Percentiles rank a stretch among this genome's conserved stretches.
Conservation (phyloP, 2,329 filamentous ascomycete species). For the Curvularia eragrostidis region DNA sequence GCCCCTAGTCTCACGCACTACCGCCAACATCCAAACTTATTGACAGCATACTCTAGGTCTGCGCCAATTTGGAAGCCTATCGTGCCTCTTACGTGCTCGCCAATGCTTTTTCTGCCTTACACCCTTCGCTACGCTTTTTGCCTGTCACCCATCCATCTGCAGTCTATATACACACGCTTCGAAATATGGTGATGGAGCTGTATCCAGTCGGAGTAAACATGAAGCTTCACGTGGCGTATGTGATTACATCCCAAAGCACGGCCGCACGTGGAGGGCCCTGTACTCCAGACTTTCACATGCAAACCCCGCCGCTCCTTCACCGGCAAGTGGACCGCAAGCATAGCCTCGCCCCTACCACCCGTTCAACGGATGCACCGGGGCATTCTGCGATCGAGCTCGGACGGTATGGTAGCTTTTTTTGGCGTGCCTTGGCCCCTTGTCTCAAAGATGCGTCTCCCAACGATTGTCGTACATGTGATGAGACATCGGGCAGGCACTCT, state of each 20-base stretch:
- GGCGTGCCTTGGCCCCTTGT: neutral
- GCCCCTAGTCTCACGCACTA: neutral
- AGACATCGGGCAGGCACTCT: no score
- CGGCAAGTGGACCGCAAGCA: conserved; percentile 19
- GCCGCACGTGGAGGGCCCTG: neutral
- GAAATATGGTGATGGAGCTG: neutral
- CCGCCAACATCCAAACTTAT: neutral
- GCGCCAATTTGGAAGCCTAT: neutral
- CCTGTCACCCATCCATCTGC: neutral
- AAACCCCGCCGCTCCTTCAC: conserved; percentile 14
- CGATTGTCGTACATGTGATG: neutral
- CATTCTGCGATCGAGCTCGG: neutral
- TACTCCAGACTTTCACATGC: conserved; percentile 37
- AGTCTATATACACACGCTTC: neutral
- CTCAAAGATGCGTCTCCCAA: neutral
- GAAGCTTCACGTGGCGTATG: neutral
- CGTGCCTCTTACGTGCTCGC: neutral
- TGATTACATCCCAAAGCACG: neutral
- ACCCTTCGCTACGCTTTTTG: neutral
- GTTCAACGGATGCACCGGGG: conserved; percentile 9
- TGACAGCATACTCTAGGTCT: no score
- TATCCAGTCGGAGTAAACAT: neutral
- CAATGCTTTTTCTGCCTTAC: no score
- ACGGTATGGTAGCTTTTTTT: neutral
- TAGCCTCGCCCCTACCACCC: conserved; percentile 28